phyloP scores from a whole-genome alignment of 1,284 basidiomycete genomes.

The Papiliotrema laurentii region DNA sequence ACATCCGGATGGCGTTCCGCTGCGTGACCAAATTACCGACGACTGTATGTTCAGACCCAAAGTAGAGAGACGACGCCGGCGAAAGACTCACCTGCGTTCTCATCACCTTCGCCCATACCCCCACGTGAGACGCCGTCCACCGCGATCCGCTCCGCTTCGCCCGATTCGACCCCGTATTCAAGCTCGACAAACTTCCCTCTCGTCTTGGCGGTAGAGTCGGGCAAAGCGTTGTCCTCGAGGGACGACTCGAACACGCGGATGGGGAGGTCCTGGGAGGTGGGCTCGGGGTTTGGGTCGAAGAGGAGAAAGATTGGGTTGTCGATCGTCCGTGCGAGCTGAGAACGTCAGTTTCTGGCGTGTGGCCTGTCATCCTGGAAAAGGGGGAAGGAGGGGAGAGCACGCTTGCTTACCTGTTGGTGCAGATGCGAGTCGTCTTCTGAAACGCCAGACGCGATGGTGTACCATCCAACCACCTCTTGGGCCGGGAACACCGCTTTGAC shows the following conservation, averaged over 20 bases:
- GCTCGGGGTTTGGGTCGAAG: slow-evolving; percentile 45
- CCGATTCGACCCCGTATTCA: slow-evolving; percentile 77
- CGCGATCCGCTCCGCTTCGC: slow-evolving; percentile 96
- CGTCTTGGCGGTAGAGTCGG: background rate
- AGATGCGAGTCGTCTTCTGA: slow-evolving; percentile 75
- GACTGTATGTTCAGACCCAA: slow-evolving; percentile 55
- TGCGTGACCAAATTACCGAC: slow-evolving; percentile 85
- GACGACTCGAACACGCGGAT: slow-evolving; percentile 86
- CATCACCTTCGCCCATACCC: slow-evolving; percentile 59
- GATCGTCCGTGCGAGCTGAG: slow-evolving; percentile 52
- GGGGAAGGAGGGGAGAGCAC: slow-evolving; percentile 3
- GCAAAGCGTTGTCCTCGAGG: slow-evolving; percentile 58
- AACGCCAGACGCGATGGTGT: too few species aligned
- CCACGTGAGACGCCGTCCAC: slow-evolving; percentile 92
- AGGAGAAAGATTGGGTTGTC: slow-evolving; percentile 52
- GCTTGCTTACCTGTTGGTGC: slow-evolving; percentile 70
- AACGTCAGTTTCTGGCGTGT: slow-evolving; percentile 53
- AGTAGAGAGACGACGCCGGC: background rate
- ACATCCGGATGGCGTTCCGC: slow-evolving; percentile 90
- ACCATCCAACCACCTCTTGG: slow-evolving; percentile 95
- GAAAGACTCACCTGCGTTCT: slow-evolving; percentile 49
- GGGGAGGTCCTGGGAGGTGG: slow-evolving; percentile 61
- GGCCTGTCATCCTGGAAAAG: slow-evolving; percentile 58
- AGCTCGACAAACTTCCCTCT: slow-evolving; percentile 61
- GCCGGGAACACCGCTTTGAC: slow-evolving; percentile 98